Percentiles rank a stretch among this genome's conserved stretches.
These are phyloP conservation scores for Diplocarpon mali DNA, from an alignment of 2,329 filamentous ascomycete species.

Conservation along the genomic window DNA sequence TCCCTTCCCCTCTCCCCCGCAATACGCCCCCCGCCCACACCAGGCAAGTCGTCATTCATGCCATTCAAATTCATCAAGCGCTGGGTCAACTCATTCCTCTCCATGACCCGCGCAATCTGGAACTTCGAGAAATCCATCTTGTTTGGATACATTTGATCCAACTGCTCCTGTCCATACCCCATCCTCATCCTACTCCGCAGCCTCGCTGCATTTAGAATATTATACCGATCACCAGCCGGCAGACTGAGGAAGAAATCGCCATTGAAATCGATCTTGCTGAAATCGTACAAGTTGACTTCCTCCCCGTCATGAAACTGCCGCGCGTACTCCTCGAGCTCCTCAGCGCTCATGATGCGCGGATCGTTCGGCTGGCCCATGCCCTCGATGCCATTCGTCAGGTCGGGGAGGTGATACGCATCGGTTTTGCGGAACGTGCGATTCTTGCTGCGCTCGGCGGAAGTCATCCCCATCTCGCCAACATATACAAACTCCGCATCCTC, in stretches of 20 bases:
- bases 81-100: slow-evolving; percentile 91
- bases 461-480: slow-evolving; percentile 80
- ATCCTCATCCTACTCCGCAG: slow-evolving; percentile 81
- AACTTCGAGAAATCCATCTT: slow-evolving; percentile 95
- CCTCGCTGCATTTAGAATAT: slow-evolving; percentile 90
- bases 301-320: slow-evolving; percentile 85
- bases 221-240: slow-evolving; percentile 84
- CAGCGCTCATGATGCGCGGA: slow-evolving; percentile 89
- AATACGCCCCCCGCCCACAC: slow-evolving; percentile 50
- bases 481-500: slow-evolving; percentile 66
- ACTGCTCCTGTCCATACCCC: slow-evolving; percentile 92
- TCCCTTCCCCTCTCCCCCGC: slow-evolving; percentile 82
- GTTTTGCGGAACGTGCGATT: slow-evolving; percentile 77
- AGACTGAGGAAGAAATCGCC: slow-evolving; percentile 90
- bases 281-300: slow-evolving; percentile 87
- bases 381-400: slow-evolving; percentile 65
- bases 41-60: slow-evolving; percentile 65
- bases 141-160: slow-evolving; percentile 94
- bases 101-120: slow-evolving; percentile 86
- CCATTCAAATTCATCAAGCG: slow-evolving; percentile 89
- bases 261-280: slow-evolving; percentile 97
- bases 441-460: slow-evolving; percentile 60
- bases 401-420: slow-evolving; percentile 90
- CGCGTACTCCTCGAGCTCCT: slow-evolving; percentile 90
- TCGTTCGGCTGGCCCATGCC: slow-evolving; percentile 87